These are phyloP conservation scores for Russula griseocarnosa DNA, from an alignment of 768 basidiomycete species.

Conservation along the genomic window DNA sequence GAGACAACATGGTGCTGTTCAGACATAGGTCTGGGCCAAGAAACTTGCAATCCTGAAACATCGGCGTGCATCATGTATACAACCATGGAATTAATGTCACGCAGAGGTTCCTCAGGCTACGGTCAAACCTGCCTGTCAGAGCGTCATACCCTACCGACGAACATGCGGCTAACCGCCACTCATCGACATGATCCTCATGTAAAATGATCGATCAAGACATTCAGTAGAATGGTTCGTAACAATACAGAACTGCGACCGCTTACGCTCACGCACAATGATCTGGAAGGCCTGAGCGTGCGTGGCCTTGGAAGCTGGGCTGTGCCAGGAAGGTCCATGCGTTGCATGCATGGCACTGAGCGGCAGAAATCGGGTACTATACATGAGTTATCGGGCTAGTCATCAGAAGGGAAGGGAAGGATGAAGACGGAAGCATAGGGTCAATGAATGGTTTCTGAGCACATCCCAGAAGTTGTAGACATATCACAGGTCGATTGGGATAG, in stretches of 20 bases:
- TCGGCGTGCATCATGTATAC: neutral
- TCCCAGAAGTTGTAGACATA: neutral
- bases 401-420: accelerated
- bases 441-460: neutral
- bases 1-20: neutral
- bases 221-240: too few relatives aligned
- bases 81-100: neutral
- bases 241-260: too few relatives aligned
- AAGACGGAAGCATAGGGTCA: neutral
- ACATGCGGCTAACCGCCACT: neutral
- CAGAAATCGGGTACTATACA: neutral
- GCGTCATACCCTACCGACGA: neutral
- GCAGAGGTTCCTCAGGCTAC: neutral
- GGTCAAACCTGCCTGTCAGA: neutral
- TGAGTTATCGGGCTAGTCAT: neutral
- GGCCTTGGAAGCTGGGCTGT: neutral
- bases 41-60: neutral
- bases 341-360: neutral
- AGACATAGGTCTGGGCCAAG: neutral
- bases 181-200: too few relatives aligned
- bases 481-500: too few relatives aligned
- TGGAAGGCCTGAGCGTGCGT: too few relatives aligned
- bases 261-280: too few relatives aligned
- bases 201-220: neutral
- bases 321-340: neutral